phyloP scores from a whole-genome alignment of 139 green algal species.

The Zygnema circumcarinatum region DNA sequence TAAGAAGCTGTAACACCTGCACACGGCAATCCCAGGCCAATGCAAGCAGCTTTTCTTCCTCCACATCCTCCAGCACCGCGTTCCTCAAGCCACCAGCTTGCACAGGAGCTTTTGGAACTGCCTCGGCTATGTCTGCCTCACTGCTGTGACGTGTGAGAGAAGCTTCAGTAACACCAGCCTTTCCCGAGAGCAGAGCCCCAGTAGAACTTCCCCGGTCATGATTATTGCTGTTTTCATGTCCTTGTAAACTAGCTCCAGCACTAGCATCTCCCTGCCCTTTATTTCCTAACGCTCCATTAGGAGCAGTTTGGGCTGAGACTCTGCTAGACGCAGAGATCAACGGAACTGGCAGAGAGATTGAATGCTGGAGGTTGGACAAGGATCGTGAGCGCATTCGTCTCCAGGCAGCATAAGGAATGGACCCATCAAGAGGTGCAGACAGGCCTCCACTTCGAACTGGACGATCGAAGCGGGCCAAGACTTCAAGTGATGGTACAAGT shows the following conservation, averaged over 20 bases:
- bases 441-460: background rate
- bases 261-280: background rate
- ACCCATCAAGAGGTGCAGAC: background rate
- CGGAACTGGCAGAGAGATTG: background rate
- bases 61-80: background rate
- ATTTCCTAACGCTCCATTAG: background rate
- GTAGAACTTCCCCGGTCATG: background rate
- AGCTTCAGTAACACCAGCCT: background rate
- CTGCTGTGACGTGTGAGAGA: background rate
- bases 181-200: background rate
- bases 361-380: background rate
- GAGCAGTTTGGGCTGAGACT: background rate
- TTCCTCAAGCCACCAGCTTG: background rate
- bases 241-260: background rate
- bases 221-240: background rate
- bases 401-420: conserved; percentile 41
- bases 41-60: conserved; percentile 34
- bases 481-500: conserved; percentile 36
- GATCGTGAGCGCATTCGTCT: background rate
- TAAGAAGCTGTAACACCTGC: background rate
- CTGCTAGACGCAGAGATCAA: background rate
- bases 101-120: background rate
- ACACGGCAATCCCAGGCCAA: conserved; percentile 36
- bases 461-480: conserved; percentile 15
- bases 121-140: background rate